Evolutionary conservation across 1,284 basidiomycete genomes (phyloP), one percentile per base, ranked within the genome.

Genomic region (Stygiomarasmius scandens): DNA sequence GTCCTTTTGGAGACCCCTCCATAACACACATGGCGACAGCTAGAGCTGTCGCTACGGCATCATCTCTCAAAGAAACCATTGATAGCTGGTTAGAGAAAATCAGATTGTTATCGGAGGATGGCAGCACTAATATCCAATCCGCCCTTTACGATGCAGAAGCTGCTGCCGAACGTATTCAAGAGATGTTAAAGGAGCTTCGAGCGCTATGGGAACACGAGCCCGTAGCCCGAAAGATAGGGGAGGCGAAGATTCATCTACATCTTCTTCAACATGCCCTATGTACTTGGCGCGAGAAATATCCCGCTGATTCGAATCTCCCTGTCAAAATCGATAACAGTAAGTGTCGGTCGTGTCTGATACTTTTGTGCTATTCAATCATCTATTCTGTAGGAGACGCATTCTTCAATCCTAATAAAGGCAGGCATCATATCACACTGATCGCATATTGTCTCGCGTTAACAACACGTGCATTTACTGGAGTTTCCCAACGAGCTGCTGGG

Each of bases 381-480:
- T 23, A 5, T 25, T 4, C 10, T 4, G 11, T 5, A 47, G 45
- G 45, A 4, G 2, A 47, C 11, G 45, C 45, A 23, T 47, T 47
- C 20, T 11, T 47, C 5, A 23, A 47, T 23, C 11, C 45, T 20
- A n/a, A 12, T 12, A 11, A 20, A 4, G 20, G 14, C 12, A 8
- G 38, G 3, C 23, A 41, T 19, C 11, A 23, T 23, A 25, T 25
- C 8, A 6, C 51, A 12, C 29, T 32, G 5, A 12, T 32, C 9
- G 49, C 49, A 36, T 50, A 50, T 32, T 50, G 49, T 23, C 10
- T 50, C 9, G 49, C n/a, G 16, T 32, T 50, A 16, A n/a, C 27
- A 3, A 50, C 12, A 14, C 24, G 49, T 12, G 29, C 34, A 4
- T 50, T 50, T 27, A 32, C 25, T 32, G 49, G 16, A 9, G 49